These are phyloP conservation scores for Cyberlindnera saturnus DNA, from an alignment of 805 yeast genomes.

Conservation along the genomic window DNA sequence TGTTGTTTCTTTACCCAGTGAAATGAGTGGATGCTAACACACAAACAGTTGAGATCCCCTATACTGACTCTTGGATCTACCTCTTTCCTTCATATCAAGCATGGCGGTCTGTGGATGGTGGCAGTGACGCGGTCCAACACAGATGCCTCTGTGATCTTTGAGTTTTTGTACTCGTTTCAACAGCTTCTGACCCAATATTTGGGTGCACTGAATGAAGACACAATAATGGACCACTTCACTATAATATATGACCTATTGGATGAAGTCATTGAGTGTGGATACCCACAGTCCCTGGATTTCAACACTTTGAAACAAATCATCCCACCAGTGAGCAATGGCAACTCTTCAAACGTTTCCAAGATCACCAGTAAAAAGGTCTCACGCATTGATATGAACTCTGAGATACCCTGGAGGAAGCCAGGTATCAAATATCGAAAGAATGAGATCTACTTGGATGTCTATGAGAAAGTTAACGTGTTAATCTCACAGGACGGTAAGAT, in stretches of 20 bases:
- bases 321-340: slow-evolving; percentile 14
- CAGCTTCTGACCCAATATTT: slow-evolving; percentile 42
- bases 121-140: slow-evolving; percentile 87
- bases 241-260: slow-evolving; percentile 72
- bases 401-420: slow-evolving; percentile 57
- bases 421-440: slow-evolving; percentile 77
- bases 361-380: neutral
- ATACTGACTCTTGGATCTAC: slow-evolving; percentile 87
- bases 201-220: slow-evolving; percentile 31
- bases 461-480: slow-evolving; percentile 68
- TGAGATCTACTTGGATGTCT: slow-evolving; percentile 70
- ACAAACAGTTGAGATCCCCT: slow-evolving; percentile 47
- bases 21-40: neutral
- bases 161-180: slow-evolving; percentile 63
- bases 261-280: slow-evolving; percentile 72
- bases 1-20: neutral
- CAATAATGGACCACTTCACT: slow-evolving; percentile 60
- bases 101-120: slow-evolving; percentile 65
- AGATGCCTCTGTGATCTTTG: slow-evolving; percentile 76
- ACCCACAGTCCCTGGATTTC: slow-evolving; percentile 60
- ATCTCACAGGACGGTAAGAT: slow-evolving; percentile 60
- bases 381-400: neutral
- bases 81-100: slow-evolving; percentile 72
- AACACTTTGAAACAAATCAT: slow-evolving; percentile 33
- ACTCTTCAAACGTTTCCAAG: slow-evolving; percentile 2